These are phyloP conservation scores for Mucor piriformis DNA, from an alignment of 371 early-diverging fungal genomes.

Conservation along the genomic window DNA sequence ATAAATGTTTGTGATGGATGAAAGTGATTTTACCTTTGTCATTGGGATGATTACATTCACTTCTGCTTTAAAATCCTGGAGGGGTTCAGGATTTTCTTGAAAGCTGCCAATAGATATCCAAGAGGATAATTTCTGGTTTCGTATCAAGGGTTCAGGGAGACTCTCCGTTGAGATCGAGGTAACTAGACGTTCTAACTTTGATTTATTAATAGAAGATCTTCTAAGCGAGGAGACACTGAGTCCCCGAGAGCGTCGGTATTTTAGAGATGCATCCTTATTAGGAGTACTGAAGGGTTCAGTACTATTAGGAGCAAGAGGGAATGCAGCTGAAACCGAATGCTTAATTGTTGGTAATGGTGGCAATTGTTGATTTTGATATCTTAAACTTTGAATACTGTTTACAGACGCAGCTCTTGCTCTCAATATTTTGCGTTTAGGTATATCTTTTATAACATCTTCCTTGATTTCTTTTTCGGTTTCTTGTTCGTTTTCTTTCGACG, in stretches of 20 bases:
- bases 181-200: constrained; percentile 15
- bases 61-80: background rate
- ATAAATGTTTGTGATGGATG: background rate
- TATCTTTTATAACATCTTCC: background rate
- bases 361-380: background rate
- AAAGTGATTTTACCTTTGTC: background rate
- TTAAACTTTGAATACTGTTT: constrained; percentile 7
- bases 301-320: constrained; percentile 8
- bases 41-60: background rate
- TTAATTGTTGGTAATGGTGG: constrained; percentile 10
- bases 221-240: constrained; percentile 38
- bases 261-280: background rate
- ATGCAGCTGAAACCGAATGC: constrained; percentile 9
- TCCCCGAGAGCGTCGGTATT: constrained; percentile 34
- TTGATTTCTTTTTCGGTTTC: too few relatives aligned
- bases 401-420: constrained; percentile 23
- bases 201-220: constrained; percentile 20
- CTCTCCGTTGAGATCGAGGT: constrained; percentile 8
- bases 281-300: background rate
- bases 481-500: background rate
- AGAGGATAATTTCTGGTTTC: constrained; percentile 15
- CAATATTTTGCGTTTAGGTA: background rate
- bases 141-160: constrained; percentile 10
- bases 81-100: background rate
- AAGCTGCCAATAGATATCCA: constrained; percentile 22